Conservation (phyloP, 257 asterid species). For the Solanum corneliomulleri region DNA sequence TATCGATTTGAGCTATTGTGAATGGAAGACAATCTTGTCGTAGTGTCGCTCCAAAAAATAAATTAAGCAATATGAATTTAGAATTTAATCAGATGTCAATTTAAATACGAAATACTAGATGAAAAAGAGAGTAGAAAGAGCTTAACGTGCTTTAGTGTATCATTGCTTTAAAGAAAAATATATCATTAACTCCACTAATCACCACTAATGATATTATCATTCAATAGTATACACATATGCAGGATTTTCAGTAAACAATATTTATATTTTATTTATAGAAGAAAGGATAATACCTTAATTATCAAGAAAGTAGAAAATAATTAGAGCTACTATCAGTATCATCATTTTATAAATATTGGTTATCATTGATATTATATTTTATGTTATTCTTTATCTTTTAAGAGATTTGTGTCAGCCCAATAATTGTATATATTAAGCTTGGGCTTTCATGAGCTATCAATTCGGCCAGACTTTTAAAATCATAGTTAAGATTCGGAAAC, state of each 20-base stretch:
- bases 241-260: background rate
- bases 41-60: background rate
- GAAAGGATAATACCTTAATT: background rate
- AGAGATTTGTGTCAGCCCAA: background rate
- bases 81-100: background rate
- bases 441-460: too few species aligned
- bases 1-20: background rate
- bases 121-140: background rate
- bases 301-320: too few species aligned
- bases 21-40: too few species aligned
- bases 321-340: background rate
- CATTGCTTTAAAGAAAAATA: background rate
- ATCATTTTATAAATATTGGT: background rate
- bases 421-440: background rate
- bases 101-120: background rate
- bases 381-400: too few species aligned
- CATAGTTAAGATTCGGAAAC: too few species aligned
- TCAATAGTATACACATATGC: too few species aligned
- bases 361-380: background rate
- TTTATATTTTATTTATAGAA: too few species aligned
- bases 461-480: too few species aligned
- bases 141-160: background rate
- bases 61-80: too few species aligned
- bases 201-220: background rate
- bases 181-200: background rate